Evolutionary conservation across 2,329 filamentous ascomycete genomes (phyloP), one percentile per base, ranked within the genome.

Genomic region (Colletotrichum sp.): DNA sequence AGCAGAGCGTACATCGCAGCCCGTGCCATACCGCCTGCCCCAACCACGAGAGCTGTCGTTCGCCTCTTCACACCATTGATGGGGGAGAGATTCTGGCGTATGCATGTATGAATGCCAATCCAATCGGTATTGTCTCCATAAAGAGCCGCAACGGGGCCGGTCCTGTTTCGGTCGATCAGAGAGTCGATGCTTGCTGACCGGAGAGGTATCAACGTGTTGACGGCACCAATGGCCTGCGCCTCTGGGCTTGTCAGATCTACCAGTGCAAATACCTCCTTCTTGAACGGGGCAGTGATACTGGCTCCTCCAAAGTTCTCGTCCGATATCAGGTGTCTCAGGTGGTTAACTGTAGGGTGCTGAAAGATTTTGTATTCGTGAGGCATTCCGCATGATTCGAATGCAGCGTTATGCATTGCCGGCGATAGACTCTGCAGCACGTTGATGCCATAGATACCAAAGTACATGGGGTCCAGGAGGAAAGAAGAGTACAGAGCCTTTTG

Each of bases 91-190:
- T 93, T 93, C 32, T 93, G 89, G 7, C 92, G 90, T 59, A 96
- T 91, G 80, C 93, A 95, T 5, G 93, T 93, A 68, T 93, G 88
- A 55, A 96, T 94, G 5, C 94, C 94, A 34, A 95, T 93, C 92
- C 94, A 96, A 82, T 96, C 94, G 0, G 94, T 96, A 75, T 96
- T 96, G 74, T 96, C 94, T 2, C 94, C 95, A 77, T 95, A 95
- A 0, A 96, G 86, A 0, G 92, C 93, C 77, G 90, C 90, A 10
- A 95, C 90, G 0, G 92, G 90, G 0, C 94, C 93, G 1, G 92
- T 89, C 60, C 91, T 88, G 77, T 93, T 93, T 71, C 91, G 87
- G 75, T 90, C 88, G 16, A 85, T 83, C 71, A 88, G 86, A 2
- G 90, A 90, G 72, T 93, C 89, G 1, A 87, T 81, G 24, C 89